phyloP scores from a whole-genome alignment of 495 filamentous ascomycete genomes.

The Lophiotrema nucula region DNA sequence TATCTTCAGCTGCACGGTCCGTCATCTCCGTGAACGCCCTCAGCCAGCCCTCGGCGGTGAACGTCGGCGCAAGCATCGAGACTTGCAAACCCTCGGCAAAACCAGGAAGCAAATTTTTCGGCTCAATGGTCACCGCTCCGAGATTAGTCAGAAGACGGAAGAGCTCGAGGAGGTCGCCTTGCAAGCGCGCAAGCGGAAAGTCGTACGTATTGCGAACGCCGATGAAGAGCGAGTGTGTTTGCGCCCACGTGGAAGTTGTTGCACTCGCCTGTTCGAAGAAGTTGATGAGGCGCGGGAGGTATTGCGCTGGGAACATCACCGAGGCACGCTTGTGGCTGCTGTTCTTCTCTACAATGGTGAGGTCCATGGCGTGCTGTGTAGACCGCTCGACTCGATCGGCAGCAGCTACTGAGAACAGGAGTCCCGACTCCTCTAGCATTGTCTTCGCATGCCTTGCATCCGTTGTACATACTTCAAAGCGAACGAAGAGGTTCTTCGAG shows the following conservation, averaged over 20 bases:
- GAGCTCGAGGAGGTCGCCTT: conserved; percentile 23
- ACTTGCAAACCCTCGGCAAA: conserved; percentile 6
- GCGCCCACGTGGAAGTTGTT: conserved; percentile 3
- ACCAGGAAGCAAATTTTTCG: conserved; percentile 1
- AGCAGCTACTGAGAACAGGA: conserved; percentile 7
- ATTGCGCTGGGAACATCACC: conserved; percentile 26
- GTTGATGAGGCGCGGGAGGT: conserved; percentile 20
- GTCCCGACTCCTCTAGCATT: conserved; percentile 16
- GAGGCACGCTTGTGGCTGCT: conserved; percentile 3
- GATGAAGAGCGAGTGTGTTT: conserved; percentile 1
- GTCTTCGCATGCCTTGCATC: conserved; percentile 18
- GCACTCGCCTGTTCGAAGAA: conserved; percentile 2
- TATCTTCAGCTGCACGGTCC: neutral
- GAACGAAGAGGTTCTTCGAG: conserved; percentile 14
- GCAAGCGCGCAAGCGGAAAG: conserved; percentile 3
- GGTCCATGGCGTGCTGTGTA: conserved; percentile 9
- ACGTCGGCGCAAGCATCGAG: neutral
- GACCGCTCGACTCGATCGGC: neutral
- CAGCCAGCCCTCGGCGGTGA: conserved; percentile 3
- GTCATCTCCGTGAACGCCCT: neutral
- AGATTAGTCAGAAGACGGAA: conserved; percentile 15
- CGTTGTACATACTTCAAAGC: conserved; percentile 1
- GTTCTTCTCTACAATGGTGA: conserved; percentile 13
- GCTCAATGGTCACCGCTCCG: conserved; percentile 1
- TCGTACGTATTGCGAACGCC: conserved; percentile 8